A percentile compares a stretch with the other conserved stretches of the same genome.
Conservation (phyloP, 495 filamentous ascomycete species). For the Hypoxylon lienhwacheense region DNA sequence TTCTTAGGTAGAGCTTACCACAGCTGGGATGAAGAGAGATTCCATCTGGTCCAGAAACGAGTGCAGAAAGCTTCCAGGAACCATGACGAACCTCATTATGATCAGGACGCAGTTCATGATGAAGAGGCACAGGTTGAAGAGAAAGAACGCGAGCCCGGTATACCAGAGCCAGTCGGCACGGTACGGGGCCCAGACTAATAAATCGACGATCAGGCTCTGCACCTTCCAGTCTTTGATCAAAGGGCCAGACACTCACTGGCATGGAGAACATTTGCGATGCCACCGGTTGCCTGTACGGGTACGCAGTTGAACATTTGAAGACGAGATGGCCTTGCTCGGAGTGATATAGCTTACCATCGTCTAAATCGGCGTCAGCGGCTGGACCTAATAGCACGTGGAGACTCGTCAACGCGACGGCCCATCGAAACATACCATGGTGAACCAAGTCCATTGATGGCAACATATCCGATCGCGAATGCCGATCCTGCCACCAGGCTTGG, state of each 20-base stretch:
- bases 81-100: conserved; percentile 67
- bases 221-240: neutral
- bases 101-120: conserved; percentile 68
- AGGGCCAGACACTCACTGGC: conserved; percentile 51
- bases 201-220: neutral
- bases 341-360: conserved; percentile 27
- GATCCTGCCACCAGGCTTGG: conserved; percentile 32
- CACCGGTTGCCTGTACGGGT: conserved; percentile 66
- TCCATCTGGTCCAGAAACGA: conserved; percentile 80
- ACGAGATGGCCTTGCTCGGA: neutral
- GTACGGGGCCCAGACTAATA: conserved; percentile 61
- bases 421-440: conserved; percentile 56
- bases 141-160: conserved; percentile 72
- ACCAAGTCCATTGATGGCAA: conserved; percentile 66
- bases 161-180: conserved; percentile 67
- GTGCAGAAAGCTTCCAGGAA: conserved; percentile 69
- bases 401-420: neutral
- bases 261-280: conserved; percentile 76
- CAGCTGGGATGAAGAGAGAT: conserved; percentile 75
- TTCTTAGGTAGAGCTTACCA: conserved; percentile 51
- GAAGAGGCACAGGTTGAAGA: conserved; percentile 76
- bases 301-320: neutral
- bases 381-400: neutral
- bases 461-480: conserved; percentile 51
- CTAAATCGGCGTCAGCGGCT: conserved; percentile 14